Evolutionary conservation across 306 rosid genomes (phyloP).

Genomic region (Malus asiatica): DNA sequence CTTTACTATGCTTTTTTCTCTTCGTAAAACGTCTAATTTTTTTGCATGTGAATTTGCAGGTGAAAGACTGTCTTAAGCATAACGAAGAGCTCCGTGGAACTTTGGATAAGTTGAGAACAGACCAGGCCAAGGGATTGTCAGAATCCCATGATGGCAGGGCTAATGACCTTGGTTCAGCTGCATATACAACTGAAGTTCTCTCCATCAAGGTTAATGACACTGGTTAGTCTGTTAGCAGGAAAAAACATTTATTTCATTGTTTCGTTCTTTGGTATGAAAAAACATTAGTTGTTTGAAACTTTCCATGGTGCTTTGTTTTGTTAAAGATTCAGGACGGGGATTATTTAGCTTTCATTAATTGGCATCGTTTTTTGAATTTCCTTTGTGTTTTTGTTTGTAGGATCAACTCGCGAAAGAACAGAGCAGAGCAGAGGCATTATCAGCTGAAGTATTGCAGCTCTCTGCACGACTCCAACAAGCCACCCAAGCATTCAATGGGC

Average conservation of each 20-base stretch:
- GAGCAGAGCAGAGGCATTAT: constrained; percentile 71
- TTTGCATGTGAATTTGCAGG: constrained; percentile 40
- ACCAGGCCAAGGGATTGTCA: constrained; percentile 45
- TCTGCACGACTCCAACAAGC: constrained; percentile 82
- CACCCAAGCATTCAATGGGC: constrained; percentile 72
- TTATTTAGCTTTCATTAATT: background rate
- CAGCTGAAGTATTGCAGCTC: constrained; percentile 86
- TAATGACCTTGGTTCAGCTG: constrained; percentile 28
- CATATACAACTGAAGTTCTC: constrained; percentile 46
- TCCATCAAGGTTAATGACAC: constrained; percentile 53
- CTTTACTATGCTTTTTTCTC: too few species aligned
- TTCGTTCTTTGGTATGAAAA: background rate
- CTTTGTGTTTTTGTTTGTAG: constrained; percentile 18
- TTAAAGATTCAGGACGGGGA: background rate
- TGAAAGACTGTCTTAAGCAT: constrained; percentile 83
- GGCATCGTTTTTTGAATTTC: background rate
- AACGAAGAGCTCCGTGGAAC: constrained; percentile 79
- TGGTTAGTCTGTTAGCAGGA: constrained; percentile 6
- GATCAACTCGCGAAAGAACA: constrained; percentile 74
- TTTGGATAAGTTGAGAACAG: constrained; percentile 60
- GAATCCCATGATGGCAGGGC: constrained; percentile 30
- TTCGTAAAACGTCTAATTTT: background rate
- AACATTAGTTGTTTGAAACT: too few species aligned
- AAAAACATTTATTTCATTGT: background rate
- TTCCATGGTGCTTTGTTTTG: background rate